Base-by-base conservation (phyloP, 2,329 filamentous ascomycete genomes). In the Fusarium lateritium region DNA sequence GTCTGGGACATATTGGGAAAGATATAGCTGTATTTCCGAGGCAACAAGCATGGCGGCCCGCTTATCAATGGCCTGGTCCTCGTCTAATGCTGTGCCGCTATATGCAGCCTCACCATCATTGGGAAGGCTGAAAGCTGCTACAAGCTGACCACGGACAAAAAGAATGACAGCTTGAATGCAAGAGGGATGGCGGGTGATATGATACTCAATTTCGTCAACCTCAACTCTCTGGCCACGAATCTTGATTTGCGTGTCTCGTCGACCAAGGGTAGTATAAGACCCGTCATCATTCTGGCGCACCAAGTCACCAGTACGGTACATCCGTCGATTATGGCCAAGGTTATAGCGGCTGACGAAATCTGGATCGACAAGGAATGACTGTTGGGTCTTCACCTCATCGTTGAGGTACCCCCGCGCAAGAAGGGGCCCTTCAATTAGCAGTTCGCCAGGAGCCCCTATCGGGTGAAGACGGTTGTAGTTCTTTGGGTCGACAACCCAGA, bases 1-100 rank as follows among this genome's bases (percentile, higher is more conserved):
- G 24, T 14, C 34, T 1, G 71, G 69, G 6, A 71, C 45, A 9
- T 56, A 36, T 26, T 57, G 34, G 4, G 31, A 24, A 31, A 61
- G 47, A 14, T 24, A 31, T 7, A 50, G 40, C n/a, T 28, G 33
- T 19, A 19, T 19, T 19, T 19, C 19, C 19, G 19, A 19, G 19
- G 19, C 19, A 19, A 19, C 19, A 11, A 52, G 31, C 5, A 22
- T 60, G 22, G 36, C 10, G 2, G 6, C 33, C 22, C 39, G 31
- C n/a, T 46, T 31, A 39, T 31, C 13, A 31, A 33, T 5, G 42
- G 33, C 15, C 46, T 42, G 39, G 22, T 3, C 13, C 33, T 21
- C 14, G 19, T 19, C 19, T 19, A 19, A 19, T 19, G 19, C 19
- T 19, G 19, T 19, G 19, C 19, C 19, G 19, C 19, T 19, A 19